These are phyloP conservation scores for Umbellularia californica DNA, from an alignment of 164 flowering plant species.

Conservation along the genomic window DNA sequence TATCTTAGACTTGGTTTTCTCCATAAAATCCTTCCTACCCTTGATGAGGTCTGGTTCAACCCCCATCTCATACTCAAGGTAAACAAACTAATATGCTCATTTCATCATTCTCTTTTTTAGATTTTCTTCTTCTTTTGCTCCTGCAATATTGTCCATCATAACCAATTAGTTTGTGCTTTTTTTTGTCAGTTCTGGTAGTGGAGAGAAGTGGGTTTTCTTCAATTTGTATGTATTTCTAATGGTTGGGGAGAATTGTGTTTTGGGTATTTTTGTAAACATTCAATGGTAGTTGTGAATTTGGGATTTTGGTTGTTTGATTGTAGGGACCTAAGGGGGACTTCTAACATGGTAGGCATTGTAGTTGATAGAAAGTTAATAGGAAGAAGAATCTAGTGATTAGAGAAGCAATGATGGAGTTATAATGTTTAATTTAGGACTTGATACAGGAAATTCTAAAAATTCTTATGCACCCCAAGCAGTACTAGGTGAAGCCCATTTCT, in stretches of 20 bases:
- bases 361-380: too few relatives aligned
- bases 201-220: neutral
- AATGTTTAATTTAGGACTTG: too few relatives aligned
- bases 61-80: constrained; percentile 84
- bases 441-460: too few relatives aligned
- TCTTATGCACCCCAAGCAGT: too few relatives aligned
- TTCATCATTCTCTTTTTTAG: neutral
- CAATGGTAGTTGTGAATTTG: too few relatives aligned
- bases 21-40: constrained; percentile 51
- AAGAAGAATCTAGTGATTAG: too few relatives aligned
- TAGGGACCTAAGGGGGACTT: too few relatives aligned
- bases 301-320: too few relatives aligned
- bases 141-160: neutral
- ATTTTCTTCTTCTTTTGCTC: neutral
- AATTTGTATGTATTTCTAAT: neutral
- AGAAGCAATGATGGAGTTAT: too few relatives aligned
- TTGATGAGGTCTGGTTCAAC: constrained; percentile 83
- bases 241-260: neutral
- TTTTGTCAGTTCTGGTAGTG: neutral
- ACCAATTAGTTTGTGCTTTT: neutral
- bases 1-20: constrained; percentile 64
- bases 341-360: too few relatives aligned
- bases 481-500: too few relatives aligned
- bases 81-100: neutral
- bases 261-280: neutral